phyloP scores from a whole-genome alignment of 2,329 filamentous ascomycete genomes.

The Fusarium fujikuroi region DNA sequence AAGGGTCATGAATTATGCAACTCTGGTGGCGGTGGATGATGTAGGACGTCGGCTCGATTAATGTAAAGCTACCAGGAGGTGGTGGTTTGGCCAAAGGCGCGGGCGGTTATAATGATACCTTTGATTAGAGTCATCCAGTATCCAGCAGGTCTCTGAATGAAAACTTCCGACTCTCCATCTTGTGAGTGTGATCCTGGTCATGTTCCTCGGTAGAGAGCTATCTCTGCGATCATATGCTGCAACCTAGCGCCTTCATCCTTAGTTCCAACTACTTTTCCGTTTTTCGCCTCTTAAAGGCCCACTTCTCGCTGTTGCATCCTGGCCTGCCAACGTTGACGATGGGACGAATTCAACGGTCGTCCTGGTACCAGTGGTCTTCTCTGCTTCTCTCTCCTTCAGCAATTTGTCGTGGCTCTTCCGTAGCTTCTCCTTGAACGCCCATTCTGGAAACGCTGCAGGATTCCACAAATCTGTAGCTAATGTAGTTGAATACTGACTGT shows the following conservation, averaged over 20 bases:
- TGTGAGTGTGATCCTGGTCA: constrained; percentile 7
- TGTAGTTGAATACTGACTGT: constrained; percentile 74
- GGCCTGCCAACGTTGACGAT: constrained; percentile 36
- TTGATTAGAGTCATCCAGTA: constrained; percentile 35
- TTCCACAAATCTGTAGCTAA: constrained; percentile 67
- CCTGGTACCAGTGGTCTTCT: constrained; percentile 55
- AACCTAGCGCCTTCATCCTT: not conserved
- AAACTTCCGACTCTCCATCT: constrained; percentile 23
- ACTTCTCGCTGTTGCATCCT: constrained; percentile 34
- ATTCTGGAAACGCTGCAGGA: constrained; percentile 64
- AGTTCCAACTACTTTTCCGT: constrained; percentile 51
- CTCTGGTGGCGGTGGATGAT: not conserved
- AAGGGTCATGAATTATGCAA: not conserved
- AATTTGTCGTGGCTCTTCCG: constrained; percentile 59
- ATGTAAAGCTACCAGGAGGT: constrained; percentile 23
- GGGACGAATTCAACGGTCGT: constrained; percentile 63
- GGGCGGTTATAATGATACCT: constrained; percentile 49
- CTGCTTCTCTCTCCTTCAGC: constrained; percentile 57
- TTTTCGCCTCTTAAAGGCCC: constrained; percentile 47
- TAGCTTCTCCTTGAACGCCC: constrained; percentile 63
- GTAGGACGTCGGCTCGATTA: constrained; percentile 10
- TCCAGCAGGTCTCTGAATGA: constrained; percentile 22
- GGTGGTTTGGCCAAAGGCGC: constrained; percentile 33
- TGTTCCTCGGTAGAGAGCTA: not conserved
- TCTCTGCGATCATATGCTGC: not conserved